Evolutionary conservation across 495 filamentous ascomycete species (phyloP).

Genomic region (Opeltia flavorubescens): DNA sequence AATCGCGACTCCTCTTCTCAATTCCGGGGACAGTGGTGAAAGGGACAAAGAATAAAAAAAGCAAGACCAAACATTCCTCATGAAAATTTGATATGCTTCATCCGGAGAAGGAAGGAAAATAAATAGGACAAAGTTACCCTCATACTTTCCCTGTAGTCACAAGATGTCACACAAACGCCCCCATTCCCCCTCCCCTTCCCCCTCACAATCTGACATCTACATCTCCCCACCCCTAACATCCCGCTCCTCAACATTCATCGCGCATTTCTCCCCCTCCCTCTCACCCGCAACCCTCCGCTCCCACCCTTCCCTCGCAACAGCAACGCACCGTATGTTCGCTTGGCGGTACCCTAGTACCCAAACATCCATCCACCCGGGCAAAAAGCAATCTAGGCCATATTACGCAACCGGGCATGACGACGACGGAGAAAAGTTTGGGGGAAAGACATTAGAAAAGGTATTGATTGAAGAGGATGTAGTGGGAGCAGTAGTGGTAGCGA

Average conservation of each 20-base stretch:
- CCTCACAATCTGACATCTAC: constrained; percentile 11
- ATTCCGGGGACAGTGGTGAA: no score
- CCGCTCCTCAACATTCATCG: constrained; percentile 27
- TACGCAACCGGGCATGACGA: constrained; percentile 28
- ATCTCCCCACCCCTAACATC: constrained; percentile 23
- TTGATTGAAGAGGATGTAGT: constrained; percentile 20
- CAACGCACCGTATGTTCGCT: constrained; percentile 29
- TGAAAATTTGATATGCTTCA: no score
- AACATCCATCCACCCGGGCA: not conserved
- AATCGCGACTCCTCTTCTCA: no score
- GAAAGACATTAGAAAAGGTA: constrained; percentile 23
- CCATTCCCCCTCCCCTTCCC: constrained; percentile 3
- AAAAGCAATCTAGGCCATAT: constrained; percentile 1
- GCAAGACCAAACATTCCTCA: no score
- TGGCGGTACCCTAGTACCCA: constrained; percentile 21
- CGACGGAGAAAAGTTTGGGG: constrained; percentile 30
- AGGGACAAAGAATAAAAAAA: no score
- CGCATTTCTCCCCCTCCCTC: constrained; percentile 24
- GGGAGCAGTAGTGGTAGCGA: constrained; percentile 29
- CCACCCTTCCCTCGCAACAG: constrained; percentile 18
- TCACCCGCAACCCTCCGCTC: constrained; percentile 20
- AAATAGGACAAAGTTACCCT: no score
- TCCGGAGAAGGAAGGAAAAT: no score
- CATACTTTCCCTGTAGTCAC: no score
- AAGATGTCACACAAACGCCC: constrained; percentile 10